Base-by-base conservation (phyloP, 2,329 filamentous ascomycete species). In the Arthrobotrys iridis region DNA sequence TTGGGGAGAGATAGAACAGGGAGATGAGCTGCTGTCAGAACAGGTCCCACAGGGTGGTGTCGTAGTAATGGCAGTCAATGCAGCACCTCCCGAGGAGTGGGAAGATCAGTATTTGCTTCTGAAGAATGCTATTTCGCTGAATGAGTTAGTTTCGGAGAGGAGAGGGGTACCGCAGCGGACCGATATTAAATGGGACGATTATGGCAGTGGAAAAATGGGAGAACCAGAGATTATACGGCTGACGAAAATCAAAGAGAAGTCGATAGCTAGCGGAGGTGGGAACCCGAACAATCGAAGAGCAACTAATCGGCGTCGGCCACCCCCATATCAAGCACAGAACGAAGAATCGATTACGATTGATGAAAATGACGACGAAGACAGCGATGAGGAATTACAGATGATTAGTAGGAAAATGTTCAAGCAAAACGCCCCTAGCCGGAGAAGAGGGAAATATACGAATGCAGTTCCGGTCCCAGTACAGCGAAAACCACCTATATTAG, bases 1-100 rank as follows among this genome's bases (percentile, higher is more conserved):
- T 41, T 74, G 68, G 68, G 52, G 45, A 2, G 59, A 74, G 40
- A 58, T 74, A 35, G 10, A 13, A 1, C 4, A 50, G 3, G 70
- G 37, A 6, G 70, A 48, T n/a, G 11, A 37, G 18, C 5, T 57
- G 7, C 62, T 43, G 52, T 28, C 55, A 8, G 45, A 18, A 0
- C 24, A 43, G 45, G 57, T 73, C 18, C 60, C 60, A 1, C 41
- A 35, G 15, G 68, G 60, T 20, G 37, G 18, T 2, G 60, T 63
- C 33, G 70, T 62, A n/a, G 50, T 65, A 2, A 22, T 7, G 43
- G 3, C 0, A 2, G 3, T 1, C 0, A 18, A 15, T 8, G 8
- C 1, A 2, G 22, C 1, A 30, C 18, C n/a, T 6, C 15, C 10
- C 5, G 45, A 2, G 24, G 37, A n/a, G 3, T 3, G 35, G 6